Percentiles rank a stretch among this genome's conserved stretches.
phyloP scores from a whole-genome alignment of 495 filamentous ascomycete species.

The Penicillium nucicola region DNA sequence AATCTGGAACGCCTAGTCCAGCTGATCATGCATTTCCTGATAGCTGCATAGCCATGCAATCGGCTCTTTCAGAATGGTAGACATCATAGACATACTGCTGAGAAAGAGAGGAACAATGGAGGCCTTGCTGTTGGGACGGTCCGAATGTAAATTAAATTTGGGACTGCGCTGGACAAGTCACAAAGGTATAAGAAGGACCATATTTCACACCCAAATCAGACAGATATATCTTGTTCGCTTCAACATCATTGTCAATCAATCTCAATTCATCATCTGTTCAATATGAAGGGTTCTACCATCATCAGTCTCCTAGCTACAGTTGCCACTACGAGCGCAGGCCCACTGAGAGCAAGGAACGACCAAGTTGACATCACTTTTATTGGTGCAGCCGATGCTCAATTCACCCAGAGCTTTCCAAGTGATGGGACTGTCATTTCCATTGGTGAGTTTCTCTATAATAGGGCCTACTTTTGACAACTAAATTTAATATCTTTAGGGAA shows the following conservation, averaged over 20 bases:
- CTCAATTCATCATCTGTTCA: conserved; percentile 1
- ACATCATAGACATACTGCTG: not conserved
- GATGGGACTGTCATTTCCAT: conserved; percentile 19
- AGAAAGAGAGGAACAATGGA: not conserved
- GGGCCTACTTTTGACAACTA: not conserved
- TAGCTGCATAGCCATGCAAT: not conserved
- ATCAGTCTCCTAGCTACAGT: conserved; percentile 9
- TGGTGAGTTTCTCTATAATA: conserved; percentile 8
- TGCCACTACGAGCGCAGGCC: conserved; percentile 6
- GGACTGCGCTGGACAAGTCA: no score
- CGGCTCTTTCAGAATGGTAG: not conserved
- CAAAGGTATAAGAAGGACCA: no score
- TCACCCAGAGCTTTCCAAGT: conserved; percentile 22
- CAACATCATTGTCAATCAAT: not conserved
- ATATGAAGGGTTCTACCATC: conserved; percentile 3
- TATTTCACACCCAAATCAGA: no score
- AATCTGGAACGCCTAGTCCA: not conserved
- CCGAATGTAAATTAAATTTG: not conserved
- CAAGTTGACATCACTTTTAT: conserved; percentile 22
- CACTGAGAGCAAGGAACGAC: conserved; percentile 4
- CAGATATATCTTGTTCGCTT: not conserved
- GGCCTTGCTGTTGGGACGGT: not conserved
- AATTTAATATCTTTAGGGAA: conserved; percentile 15
- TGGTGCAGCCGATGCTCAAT: conserved; percentile 24
- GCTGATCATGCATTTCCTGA: not conserved